Evolutionary conservation across 2,329 filamentous ascomycete species (phyloP), one percentile per base, ranked within the genome.

Genomic region (Xylariales sp.): DNA sequence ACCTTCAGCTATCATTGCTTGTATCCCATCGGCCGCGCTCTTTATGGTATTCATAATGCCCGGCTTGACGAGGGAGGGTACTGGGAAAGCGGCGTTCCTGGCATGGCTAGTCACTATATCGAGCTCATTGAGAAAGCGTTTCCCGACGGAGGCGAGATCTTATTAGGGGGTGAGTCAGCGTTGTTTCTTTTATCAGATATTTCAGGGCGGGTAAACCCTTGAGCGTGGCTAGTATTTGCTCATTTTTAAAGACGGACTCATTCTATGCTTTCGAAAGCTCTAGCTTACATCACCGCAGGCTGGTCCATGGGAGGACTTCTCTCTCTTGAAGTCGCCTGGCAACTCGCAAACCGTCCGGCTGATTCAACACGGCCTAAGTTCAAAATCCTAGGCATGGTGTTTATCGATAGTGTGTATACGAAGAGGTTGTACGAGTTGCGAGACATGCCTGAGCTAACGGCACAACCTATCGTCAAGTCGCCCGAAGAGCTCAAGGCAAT

Each of bases 1-100:
- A 84, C 83, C 2, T 88, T 87, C 73, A 83, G 82, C 71, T 89
- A 89, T 75, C 82, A 87, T 76, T 85, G 83, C 69, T 80, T 90
- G 3, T 81, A 83, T 18, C 73, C 80, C 1, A 78, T 89, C 28
- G 76, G 78, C 41, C 85, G 87, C 5, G 77, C 80, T 18, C 76
- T 87, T 45, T 87, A 85, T 69, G 87, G 83, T 59, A 86, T 90
- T 63, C 78, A 82, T 67, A 89, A 89, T 74, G 85, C 86, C 4
- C 79, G 80, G 65, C 88, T 87, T 72, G 76, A 80, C 67, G 80
- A 80, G 1, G 83, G 81, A 7, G 76, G 80, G 14, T 77, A 76
- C 5, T 89, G 86, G 78, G 77, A 81, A 0, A 86, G 85, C 39
- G 85, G 86, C 3, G 74, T 90, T 10, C 78, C 81, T 0, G 83